These are phyloP conservation scores for Metschnikowia similis DNA, from an alignment of 805 yeast species.

Conservation along the genomic window DNA sequence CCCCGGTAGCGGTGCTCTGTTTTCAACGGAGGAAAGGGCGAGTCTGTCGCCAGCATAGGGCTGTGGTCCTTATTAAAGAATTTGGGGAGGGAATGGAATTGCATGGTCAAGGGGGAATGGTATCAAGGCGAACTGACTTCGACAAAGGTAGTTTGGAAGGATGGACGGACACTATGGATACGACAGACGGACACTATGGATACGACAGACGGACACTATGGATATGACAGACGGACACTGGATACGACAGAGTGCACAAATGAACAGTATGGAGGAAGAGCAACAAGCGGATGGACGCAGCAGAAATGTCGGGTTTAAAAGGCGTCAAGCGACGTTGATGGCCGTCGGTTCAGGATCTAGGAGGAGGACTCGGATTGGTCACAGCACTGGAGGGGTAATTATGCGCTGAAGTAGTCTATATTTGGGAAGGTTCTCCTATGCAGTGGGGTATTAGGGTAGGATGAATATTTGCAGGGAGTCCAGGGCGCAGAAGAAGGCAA, in stretches of 20 bases:
- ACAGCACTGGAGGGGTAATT: background rate
- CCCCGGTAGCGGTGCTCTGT: slow-evolving; percentile 59
- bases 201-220: no score
- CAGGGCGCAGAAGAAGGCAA: background rate
- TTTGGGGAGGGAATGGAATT: slow-evolving; percentile 19
- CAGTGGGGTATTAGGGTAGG: background rate
- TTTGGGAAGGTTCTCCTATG: background rate
- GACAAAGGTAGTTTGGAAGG: no score
- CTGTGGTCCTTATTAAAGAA: slow-evolving; percentile 17
- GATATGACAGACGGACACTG: no score
- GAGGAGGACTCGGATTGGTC: background rate
- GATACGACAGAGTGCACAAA: background rate
- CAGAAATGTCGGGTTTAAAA: no score
- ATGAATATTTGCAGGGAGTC: background rate
- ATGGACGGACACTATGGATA: no score
- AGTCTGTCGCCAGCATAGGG: slow-evolving; percentile 29
- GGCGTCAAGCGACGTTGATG: background rate
- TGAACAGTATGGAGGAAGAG: no score
- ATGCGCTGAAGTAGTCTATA: background rate
- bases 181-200: no score
- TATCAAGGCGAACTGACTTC: no score
- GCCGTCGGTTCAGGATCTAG: background rate
- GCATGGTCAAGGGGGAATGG: slow-evolving; percentile 7
- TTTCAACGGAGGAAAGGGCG: slow-evolving; percentile 69
- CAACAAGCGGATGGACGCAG: no score